A percentile compares a stretch with the other conserved stretches of the same genome.
Evolutionary conservation across 257 asterid species (phyloP).

Genomic region (Salvia hispanica): DNA sequence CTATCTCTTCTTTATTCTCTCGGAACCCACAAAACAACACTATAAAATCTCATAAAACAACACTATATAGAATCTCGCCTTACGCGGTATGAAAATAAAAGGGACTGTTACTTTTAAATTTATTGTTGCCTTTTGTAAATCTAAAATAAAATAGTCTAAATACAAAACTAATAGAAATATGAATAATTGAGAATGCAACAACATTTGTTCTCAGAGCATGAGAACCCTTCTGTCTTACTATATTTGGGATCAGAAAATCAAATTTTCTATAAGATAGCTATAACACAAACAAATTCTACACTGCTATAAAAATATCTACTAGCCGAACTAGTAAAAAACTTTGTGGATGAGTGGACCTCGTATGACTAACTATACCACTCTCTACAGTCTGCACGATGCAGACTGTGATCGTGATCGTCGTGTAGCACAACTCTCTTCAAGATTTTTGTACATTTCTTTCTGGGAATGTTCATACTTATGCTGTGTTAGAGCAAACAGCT

Average conservation of each 20-base stretch:
- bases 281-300: neutral
- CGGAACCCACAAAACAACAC: too few species aligned
- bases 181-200: neutral
- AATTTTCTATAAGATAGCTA: neutral
- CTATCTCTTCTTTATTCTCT: too few species aligned
- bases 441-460: neutral
- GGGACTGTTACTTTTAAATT: too few species aligned
- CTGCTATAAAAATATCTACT: neutral
- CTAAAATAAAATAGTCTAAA: neutral
- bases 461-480: neutral
- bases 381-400: neutral
- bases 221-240: neutral
- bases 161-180: neutral
- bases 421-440: neutral
- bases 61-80: too few species aligned
- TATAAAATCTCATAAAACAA: too few species aligned
- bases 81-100: too few species aligned
- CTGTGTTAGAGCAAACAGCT: slow-evolving; percentile 46
- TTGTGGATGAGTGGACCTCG: neutral
- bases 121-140: neutral
- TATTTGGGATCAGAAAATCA: neutral
- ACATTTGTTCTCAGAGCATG: slow-evolving; percentile 1
- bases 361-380: neutral
- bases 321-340: neutral
- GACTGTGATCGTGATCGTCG: neutral